Base-by-base conservation (phyloP, 805 yeast species). In the Saccharomycopsis babjevae region DNA sequence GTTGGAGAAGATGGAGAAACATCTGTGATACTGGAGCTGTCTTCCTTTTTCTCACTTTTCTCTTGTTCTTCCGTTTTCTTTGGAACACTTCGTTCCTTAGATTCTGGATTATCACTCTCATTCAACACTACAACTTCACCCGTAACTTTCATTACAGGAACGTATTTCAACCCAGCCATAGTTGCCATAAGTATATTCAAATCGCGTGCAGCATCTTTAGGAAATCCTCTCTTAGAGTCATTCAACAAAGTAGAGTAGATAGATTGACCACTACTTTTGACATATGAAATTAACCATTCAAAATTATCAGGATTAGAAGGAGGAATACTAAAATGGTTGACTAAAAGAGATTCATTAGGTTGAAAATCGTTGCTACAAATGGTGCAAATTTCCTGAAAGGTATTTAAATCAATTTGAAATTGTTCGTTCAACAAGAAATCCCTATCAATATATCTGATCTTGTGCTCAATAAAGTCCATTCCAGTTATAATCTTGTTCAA, bases 341-440 rank as follows among this genome's bases (percentile, higher is more conserved):
- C 79, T 66, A 91, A 79, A 25, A 46, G 25, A 46, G 52, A 46
- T 0, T 86, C 80, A 38, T 71, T 72, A 16, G 89, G 89, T 68
- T 89, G 96, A 59, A 86, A 75, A 43, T 81, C 83, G 69, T 89
- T 87, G 3, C 97, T 97, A 20, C 86, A 85, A 68, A 88, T 83
- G 70, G 89, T 78, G 46, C 92, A 78, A 55, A 89, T 79, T 66
- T 93, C 97, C 59, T 82, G 74, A 60, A 93, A 83, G 68, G 86
- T 92, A 58, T 83, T 82, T 56, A 82, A 79, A n/a, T 77, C 74
- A 58, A 89, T 72, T 43, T 75, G 75, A 54, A 91, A 76, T 46
- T 46, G 52, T 59, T 87, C 93, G 43, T 76, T 71, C 57, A 90
- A 74, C 1, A 90, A 79, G 61, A 79, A 76, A 13, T 71, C 62